Conservation (phyloP, 306 rosid species). For the Cicer cuneatum region DNA sequence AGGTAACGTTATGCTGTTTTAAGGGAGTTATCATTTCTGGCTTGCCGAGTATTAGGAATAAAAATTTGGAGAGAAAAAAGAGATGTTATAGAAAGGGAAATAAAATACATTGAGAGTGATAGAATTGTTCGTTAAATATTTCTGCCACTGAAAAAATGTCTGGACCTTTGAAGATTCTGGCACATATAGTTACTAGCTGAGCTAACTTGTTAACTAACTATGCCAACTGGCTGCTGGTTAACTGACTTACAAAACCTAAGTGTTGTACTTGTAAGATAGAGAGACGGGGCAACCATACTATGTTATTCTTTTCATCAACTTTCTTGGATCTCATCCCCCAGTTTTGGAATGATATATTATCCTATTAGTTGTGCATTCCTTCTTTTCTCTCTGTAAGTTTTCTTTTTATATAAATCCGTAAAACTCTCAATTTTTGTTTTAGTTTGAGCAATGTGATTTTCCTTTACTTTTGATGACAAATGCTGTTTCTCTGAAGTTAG, state of each 20-base stretch:
- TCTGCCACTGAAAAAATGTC: slow-evolving; percentile 5
- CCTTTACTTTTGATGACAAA: not conserved
- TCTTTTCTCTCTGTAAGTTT: slow-evolving; percentile 6
- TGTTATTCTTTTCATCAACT: not conserved
- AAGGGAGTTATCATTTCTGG: slow-evolving; percentile 30
- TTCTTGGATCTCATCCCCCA: not conserved
- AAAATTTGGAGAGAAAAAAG: not conserved
- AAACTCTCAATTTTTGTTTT: not conserved
- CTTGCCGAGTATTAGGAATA: not conserved
- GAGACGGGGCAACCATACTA: not conserved
- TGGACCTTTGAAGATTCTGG: slow-evolving; percentile 15
- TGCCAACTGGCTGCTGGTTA: slow-evolving; percentile 19
- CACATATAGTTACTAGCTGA: slow-evolving; percentile 7
- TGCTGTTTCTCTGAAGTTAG: not conserved
- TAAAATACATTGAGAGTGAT: slow-evolving; percentile 1
- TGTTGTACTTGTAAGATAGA: slow-evolving; percentile 2
- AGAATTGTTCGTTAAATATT: slow-evolving; percentile 13
- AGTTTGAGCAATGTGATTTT: slow-evolving; percentile 29
- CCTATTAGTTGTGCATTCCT: slow-evolving; percentile 6
- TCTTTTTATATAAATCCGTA: not conserved
- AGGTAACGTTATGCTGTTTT: slow-evolving; percentile 59
- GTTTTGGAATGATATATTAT: slow-evolving; percentile 17
- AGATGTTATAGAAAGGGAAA: slow-evolving; percentile 11
- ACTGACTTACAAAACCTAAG: not conserved
- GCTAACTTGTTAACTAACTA: slow-evolving; percentile 2